phyloP scores from a whole-genome alignment of 495 filamentous ascomycete species.

The Symbiotaphrina buchneri region DNA sequence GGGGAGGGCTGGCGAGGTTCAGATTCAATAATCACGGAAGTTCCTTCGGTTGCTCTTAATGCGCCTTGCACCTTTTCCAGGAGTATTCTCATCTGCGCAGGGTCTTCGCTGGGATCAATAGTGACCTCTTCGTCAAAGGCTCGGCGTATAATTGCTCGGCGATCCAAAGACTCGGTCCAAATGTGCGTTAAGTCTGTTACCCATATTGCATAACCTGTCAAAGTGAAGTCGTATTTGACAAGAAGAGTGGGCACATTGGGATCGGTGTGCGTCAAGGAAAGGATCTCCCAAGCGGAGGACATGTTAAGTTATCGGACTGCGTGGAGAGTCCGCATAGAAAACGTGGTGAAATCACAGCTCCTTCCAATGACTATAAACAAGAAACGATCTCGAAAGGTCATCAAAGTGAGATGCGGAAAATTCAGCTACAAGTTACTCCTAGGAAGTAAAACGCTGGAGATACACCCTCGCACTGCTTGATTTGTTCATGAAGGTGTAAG shows the following conservation, averaged over 20 bases:
- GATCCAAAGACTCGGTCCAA: constrained; percentile 57
- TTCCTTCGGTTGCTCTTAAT: constrained; percentile 1
- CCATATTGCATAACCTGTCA: constrained; percentile 41
- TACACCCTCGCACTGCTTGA: no score
- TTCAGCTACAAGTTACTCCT: no score
- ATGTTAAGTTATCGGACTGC: no score
- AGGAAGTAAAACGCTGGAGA: no score
- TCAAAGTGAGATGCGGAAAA: no score
- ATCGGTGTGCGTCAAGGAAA: no score
- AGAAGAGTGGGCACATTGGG: constrained; percentile 23
- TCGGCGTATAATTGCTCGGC: constrained; percentile 35
- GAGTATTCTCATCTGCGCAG: constrained; percentile 46
- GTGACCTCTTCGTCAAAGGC: constrained; percentile 43
- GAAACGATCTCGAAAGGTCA: no score
- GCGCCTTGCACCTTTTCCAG: constrained; percentile 47
- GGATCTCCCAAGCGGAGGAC: no score
- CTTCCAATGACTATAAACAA: no score
- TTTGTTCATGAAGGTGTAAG: no score
- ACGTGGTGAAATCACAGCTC: no score
- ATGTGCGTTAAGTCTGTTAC: constrained; percentile 68
- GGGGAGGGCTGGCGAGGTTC: neutral
- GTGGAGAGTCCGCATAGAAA: no score
- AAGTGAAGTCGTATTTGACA: constrained; percentile 24
- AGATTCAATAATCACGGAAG: neutral
- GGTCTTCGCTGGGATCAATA: constrained; percentile 69